These are phyloP conservation scores for Kodamaea fungicola DNA, from an alignment of 1,139 yeast genomes.

Conservation along the genomic window DNA sequence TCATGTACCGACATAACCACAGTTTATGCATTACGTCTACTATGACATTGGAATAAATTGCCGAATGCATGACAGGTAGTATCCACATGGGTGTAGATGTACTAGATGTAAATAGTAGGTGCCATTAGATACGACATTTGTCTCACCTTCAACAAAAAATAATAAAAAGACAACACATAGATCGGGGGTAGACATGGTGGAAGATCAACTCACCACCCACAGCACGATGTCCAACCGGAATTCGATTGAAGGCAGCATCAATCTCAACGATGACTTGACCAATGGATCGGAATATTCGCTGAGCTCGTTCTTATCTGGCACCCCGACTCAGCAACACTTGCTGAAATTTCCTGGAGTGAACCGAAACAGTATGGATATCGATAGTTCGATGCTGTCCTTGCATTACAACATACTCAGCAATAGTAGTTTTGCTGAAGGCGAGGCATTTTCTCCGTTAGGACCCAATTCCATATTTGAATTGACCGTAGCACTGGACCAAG, in stretches of 20 bases:
- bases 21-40: not conserved
- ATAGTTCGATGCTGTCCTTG: slow-evolving; percentile 31
- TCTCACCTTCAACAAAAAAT: too few species aligned
- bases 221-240: slow-evolving; percentile 11
- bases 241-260: slow-evolving; percentile 31
- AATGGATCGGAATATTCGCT: slow-evolving; percentile 24
- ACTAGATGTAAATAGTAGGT: too few species aligned
- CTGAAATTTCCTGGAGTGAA: slow-evolving; percentile 20
- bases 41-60: too few species aligned
- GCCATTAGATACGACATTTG: too few species aligned
- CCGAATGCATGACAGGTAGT: too few species aligned
- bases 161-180: too few species aligned
- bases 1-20: not conserved
- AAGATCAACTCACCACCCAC: too few species aligned
- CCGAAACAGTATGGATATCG: slow-evolving; percentile 37
- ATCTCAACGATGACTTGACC: slow-evolving; percentile 40
- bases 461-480: slow-evolving; percentile 77
- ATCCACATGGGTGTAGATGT: too few species aligned
- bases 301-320: slow-evolving; percentile 14
- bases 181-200: too few species aligned
- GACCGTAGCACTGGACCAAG: slow-evolving; percentile 56
- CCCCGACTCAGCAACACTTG: slow-evolving; percentile 10
- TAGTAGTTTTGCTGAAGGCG: slow-evolving; percentile 14
- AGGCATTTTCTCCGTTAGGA: slow-evolving; percentile 60
- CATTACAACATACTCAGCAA: slow-evolving; percentile 25